phyloP scores from a whole-genome alignment of 352 stramenopile genomes.

The Pythium vanterpoolii region DNA sequence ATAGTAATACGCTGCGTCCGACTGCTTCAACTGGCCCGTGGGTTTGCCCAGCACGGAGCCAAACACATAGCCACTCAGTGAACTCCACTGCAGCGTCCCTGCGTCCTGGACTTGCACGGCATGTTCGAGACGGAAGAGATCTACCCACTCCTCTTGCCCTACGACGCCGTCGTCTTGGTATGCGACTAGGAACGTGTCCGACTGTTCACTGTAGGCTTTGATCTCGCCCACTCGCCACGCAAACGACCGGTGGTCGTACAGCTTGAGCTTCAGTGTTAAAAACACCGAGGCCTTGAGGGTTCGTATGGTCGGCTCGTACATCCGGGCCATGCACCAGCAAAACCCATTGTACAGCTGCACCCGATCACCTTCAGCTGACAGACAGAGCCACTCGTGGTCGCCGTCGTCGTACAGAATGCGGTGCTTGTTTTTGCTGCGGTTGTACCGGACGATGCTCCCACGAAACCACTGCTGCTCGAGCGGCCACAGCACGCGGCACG shows the following conservation, averaged over 20 bases:
- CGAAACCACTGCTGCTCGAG: slow-evolving; percentile 77
- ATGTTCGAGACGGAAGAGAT: slow-evolving; percentile 57
- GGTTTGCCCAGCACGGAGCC: slow-evolving; percentile 40
- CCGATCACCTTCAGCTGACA: slow-evolving; percentile 36
- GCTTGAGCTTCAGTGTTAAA: slow-evolving; percentile 42
- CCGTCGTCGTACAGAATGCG: slow-evolving; percentile 72
- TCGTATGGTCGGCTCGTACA: slow-evolving; percentile 52
- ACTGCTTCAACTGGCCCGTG: slow-evolving; percentile 22
- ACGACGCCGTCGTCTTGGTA: slow-evolving; percentile 35
- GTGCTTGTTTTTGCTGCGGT: slow-evolving; percentile 62
- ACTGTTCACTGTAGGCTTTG: slow-evolving; percentile 48
- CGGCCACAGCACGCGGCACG: slow-evolving; percentile 67
- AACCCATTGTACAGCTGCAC: slow-evolving; percentile 67
- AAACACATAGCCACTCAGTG: slow-evolving; percentile 71
- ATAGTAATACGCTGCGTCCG: slow-evolving; percentile 37
- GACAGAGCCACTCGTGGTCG: slow-evolving; percentile 69
- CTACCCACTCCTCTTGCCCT: slow-evolving; percentile 47
- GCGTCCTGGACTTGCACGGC: slow-evolving; percentile 62
- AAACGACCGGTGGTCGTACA: slow-evolving; percentile 47
- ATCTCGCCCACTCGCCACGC: slow-evolving; percentile 49
- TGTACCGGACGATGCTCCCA: slow-evolving; percentile 48
- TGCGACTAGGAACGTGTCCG: slow-evolving; percentile 49
- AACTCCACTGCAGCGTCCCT: slow-evolving; percentile 54
- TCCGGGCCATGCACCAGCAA: slow-evolving; percentile 70
- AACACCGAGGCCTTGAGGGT: slow-evolving; percentile 53